Conservation (phyloP, 768 basidiomycete species). For the Leccinum aurantiacum region DNA sequence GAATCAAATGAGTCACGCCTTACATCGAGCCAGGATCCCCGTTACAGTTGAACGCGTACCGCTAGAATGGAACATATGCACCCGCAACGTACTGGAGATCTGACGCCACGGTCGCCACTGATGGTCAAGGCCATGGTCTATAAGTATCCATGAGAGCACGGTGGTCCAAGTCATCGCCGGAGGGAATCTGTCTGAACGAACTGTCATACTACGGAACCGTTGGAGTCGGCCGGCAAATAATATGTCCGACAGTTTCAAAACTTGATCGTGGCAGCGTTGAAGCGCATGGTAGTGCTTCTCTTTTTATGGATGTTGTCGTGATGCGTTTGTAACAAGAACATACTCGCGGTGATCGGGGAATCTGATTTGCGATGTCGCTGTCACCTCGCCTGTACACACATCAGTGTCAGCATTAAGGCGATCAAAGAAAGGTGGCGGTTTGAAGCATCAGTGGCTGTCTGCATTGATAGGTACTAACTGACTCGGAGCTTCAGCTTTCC, state of each 20-base stretch:
- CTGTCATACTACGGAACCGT: not conserved
- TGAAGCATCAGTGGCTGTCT: not conserved
- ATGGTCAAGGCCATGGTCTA: not conserved
- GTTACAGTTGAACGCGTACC: too few relatives aligned
- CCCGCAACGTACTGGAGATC: too few relatives aligned
- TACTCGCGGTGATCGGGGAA: not conserved
- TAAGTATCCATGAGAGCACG: not conserved
- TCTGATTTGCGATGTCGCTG: not conserved
- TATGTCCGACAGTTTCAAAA: not conserved
- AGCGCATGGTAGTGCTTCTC: not conserved
- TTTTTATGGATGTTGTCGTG: not conserved
- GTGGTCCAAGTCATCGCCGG: not conserved
- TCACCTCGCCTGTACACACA: not conserved
- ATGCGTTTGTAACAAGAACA: not conserved
- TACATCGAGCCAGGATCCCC: too few relatives aligned
- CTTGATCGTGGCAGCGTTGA: not conserved
- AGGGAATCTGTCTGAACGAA: not conserved
- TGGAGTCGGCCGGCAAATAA: not conserved
- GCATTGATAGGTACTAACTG: not conserved
- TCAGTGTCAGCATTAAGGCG: not conserved
- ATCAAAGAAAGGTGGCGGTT: not conserved
- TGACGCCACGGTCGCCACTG: too few relatives aligned
- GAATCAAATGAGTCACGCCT: too few relatives aligned
- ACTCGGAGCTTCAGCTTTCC: not conserved
- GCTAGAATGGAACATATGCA: too few relatives aligned